phyloP scores from a whole-genome alignment of 768 basidiomycete species.

The Botryobasidium botryosum region DNA sequence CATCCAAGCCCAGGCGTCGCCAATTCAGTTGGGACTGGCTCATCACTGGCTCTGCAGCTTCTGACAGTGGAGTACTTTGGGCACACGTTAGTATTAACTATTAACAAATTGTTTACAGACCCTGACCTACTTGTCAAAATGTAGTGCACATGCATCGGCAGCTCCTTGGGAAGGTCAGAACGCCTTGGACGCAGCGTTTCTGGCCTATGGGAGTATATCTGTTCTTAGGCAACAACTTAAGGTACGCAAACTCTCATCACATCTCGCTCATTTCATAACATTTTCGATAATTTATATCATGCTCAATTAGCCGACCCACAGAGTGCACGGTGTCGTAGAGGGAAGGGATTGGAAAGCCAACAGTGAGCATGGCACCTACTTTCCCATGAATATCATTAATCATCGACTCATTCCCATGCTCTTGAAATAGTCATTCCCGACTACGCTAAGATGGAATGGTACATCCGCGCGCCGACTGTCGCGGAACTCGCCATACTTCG shows the following conservation, averaged over 20 bases:
- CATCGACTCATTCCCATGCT: background rate
- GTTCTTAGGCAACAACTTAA: slow-evolving; percentile 57
- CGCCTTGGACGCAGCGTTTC: slow-evolving; percentile 75
- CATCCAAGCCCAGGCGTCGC: slow-evolving; percentile 68
- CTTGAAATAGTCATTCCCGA: slow-evolving; percentile 46
- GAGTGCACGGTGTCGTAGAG: slow-evolving; percentile 61
- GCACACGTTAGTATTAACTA: slow-evolving; percentile 41
- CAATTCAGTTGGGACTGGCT: slow-evolving; percentile 44
- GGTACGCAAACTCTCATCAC: background rate
- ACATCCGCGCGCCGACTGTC: slow-evolving; percentile 52
- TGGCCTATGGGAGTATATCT: slow-evolving; percentile 65
- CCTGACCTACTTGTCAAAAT: background rate
- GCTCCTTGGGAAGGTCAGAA: slow-evolving; percentile 80
- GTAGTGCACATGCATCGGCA: slow-evolving; percentile 57
- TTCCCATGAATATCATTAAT: background rate
- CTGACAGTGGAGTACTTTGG: slow-evolving; percentile 50
- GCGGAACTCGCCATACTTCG: slow-evolving; percentile 40
- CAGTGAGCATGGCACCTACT: slow-evolving; percentile 26
- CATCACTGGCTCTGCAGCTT: slow-evolving; percentile 44
- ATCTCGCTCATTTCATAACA: background rate
- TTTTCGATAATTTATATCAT: too few relatives aligned
- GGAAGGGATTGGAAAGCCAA: slow-evolving; percentile 55
- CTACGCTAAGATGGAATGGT: slow-evolving; percentile 53
- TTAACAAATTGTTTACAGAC: background rate
- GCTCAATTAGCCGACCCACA: slow-evolving; percentile 42